Evolutionary conservation across 202 grass and related monocot genomes (phyloP).

Genomic region (Zoysia matrella): DNA sequence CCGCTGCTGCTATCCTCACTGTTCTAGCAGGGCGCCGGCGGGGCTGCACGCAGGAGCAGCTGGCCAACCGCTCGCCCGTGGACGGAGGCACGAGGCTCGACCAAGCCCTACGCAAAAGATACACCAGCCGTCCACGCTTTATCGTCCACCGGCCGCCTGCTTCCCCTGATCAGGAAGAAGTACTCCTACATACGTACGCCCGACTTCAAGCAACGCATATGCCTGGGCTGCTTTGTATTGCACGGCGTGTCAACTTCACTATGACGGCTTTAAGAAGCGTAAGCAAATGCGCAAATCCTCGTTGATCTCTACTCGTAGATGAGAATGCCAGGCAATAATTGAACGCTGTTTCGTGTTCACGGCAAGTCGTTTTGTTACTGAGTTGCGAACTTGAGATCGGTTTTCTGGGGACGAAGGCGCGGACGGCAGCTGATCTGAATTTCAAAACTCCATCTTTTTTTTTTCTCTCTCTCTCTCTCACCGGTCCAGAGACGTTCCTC

Average conservation of each 20-base stretch:
- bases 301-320: no score
- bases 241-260: neutral
- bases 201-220: conserved; percentile 1
- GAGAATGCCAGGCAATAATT: no score
- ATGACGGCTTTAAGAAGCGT: neutral
- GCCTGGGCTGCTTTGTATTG: neutral
- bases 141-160: neutral
- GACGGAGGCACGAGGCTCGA: conserved; percentile 11
- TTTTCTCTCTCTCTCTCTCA: neutral
- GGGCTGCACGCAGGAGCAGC: neutral
- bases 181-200: neutral
- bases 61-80: neutral
- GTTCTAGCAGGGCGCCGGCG: conserved; percentile 11
- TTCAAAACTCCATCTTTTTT: conserved; percentile 16
- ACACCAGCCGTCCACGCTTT: conserved; percentile 32
- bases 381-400: neutral
- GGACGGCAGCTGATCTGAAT: neutral
- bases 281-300: neutral
- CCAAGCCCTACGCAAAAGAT: conserved; percentile 23
- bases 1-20: neutral
- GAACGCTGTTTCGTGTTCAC: no score
- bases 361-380: no score
- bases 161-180: neutral
- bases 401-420: neutral
- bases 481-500: neutral